Evolutionary conservation across 1,284 basidiomycete genomes (phyloP).

Genomic region (Trametes pubescens): DNA sequence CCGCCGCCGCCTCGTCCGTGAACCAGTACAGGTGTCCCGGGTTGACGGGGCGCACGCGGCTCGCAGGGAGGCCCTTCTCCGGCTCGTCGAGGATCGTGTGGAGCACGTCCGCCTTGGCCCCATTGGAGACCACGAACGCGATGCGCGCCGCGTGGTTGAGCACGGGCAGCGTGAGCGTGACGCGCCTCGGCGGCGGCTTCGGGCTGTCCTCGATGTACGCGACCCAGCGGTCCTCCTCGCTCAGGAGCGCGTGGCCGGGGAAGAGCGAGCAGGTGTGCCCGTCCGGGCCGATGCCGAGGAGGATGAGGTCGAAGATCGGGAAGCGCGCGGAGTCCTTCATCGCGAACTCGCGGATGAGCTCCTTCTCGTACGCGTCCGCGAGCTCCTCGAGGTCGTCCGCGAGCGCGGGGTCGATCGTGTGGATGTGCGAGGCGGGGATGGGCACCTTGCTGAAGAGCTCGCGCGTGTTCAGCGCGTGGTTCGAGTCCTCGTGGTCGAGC

Average conservation of each 20-base stretch:
- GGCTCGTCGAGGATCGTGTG: constrained; percentile 82
- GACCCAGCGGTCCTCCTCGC: constrained; percentile 92
- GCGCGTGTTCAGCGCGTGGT: constrained; percentile 82
- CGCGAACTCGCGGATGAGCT: constrained; percentile 91
- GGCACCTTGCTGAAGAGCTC: constrained; percentile 88
- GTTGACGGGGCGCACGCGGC: constrained; percentile 79
- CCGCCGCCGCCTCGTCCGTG: constrained; percentile 82
- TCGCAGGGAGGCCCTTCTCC: constrained; percentile 83
- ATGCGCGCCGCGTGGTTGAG: constrained; percentile 91
- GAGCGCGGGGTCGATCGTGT: constrained; percentile 79
- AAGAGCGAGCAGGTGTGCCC: constrained; percentile 98
- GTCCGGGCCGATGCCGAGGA: constrained; percentile 94
- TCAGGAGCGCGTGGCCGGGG: constrained; percentile 87
- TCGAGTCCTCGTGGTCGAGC: constrained; percentile 91
- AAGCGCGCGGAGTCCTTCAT: constrained; percentile 91
- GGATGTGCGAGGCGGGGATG: constrained; percentile 83
- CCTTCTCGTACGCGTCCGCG: constrained; percentile 92
- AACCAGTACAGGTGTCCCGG: constrained; percentile 95
- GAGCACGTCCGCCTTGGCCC: constrained; percentile 85
- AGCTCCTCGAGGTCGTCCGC: constrained; percentile 89
- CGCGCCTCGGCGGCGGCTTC: constrained; percentile 90
- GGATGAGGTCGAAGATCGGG: constrained; percentile 94
- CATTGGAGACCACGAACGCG: constrained; percentile 90
- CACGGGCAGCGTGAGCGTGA: constrained; percentile 92
- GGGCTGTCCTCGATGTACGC: constrained; percentile 93